Evolutionary conservation across 2,329 filamentous ascomycete genomes (phyloP), one percentile per base, ranked within the genome.

Genomic region (Diplodia intermedia): DNA sequence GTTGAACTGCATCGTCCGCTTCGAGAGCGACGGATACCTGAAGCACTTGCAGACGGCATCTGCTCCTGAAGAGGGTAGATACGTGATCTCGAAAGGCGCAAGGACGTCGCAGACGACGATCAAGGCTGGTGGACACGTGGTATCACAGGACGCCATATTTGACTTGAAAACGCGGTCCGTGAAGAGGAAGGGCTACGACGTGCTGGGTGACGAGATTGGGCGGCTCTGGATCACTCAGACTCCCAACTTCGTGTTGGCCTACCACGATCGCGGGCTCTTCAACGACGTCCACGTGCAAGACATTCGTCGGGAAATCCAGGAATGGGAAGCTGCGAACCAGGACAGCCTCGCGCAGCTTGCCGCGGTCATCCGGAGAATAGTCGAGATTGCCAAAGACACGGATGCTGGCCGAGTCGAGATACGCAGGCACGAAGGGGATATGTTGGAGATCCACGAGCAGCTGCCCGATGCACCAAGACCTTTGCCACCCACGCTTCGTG

Each of bases 21-120:
- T 84, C 60, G 86, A 88, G 67, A 81, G 78, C 0, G 88, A 91
- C 73, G 88, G 87, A 0, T 90, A 88, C 69, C 71, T 84, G 33
- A 43, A 52, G 36, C 53, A 71, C 6, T n/a, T 69, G 31, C 31
- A 33, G 31, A 1, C 31, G 31, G 7, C 8, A 33, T 33, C 31
- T 33, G 31, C 31, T 33, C 31, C 31, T 33, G 31, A 33, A 33
- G 4, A 33, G 4, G 31, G 31, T 9, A 9, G 31, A 33, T 33
- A 33, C 31, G 6, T 9, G 6, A 9, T 33, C 8, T 33, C 31
- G 1, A 33, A 33, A 6, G 31, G 6, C 31, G 31, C 31, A 33
- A 33, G 31, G 31, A 33, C 31, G 7, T 33, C 11, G 3, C 26
- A 31, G n/a, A 14, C 9, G 23, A 36, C 38, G 12, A 57, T 38